Evolutionary conservation across 169 alveolate genomes (phyloP), one percentile per base, ranked within the genome.

Genomic region (Besnoitia besnoiti): DNA sequence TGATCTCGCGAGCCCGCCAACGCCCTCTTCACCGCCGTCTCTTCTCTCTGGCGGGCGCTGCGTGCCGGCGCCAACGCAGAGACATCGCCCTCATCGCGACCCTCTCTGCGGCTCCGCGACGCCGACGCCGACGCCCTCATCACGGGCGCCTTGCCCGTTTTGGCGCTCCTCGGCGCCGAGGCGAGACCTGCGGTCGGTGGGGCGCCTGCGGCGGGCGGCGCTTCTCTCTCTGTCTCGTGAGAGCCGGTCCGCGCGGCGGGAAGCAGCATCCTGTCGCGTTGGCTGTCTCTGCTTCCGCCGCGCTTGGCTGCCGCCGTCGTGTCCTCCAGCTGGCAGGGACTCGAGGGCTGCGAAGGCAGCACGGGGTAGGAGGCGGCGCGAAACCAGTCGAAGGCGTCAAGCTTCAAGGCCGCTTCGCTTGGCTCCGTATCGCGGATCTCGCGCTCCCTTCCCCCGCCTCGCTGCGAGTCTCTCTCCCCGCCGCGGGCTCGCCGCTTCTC

Each of bases 361-460:
- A 77, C 87, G 8, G 87, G 87, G n/a, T 77, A 77, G 5, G 87
- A 40, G 21, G 87, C 84, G 16, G 84, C 84, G 19, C 84, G 84
- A 33, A 73, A 21, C 84, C 84, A 73, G 84, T 73, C 84, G 30
- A 37, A 33, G 42, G 16, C 84, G 24, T 73, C 80, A n/a, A n/a
- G n/a, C n/a, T n/a, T n/a, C n/a, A n/a, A n/a, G n/a, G n/a, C n/a
- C n/a, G n/a, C n/a, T n/a, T n/a, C n/a, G n/a, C n/a, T n/a, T n/a
- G n/a, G n/a, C n/a, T n/a, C n/a, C n/a, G n/a, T n/a, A n/a, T n/a
- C n/a, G n/a, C n/a, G 7, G 30, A 14, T 50, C 61, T 33, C 27
- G 16, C 73, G 73, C 73, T 55, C 84, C 16, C 46, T 10, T 73
- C 84, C 10, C 46, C 46, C 4, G 8, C 84, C 27, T 73, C 84